Base-by-base conservation (phyloP, 768 basidiomycete genomes). In the Cystobasidium onofrii region DNA sequence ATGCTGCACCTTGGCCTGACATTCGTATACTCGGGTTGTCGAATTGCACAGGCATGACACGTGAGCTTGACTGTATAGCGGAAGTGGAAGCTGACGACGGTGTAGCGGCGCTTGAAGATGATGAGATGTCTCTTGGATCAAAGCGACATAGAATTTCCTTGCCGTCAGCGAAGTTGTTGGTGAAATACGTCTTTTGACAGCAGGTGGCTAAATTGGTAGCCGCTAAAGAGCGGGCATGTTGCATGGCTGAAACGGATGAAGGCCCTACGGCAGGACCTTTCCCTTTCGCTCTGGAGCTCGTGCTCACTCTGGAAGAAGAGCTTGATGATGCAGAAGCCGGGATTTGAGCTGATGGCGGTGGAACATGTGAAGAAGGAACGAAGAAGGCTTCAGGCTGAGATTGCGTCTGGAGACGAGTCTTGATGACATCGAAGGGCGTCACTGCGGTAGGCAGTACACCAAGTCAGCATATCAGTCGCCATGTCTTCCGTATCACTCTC, bases 381-480 rank as follows among this genome's bases (percentile, higher is more conserved):
- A 73, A 73, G 50, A 85, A 83, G n/a, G 88, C 88, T 80, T 71
- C 75, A 66, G 25, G 80, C 75, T 66, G 72, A 76, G 50, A 75
- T 77, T 90, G 92, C 0, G 96, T 98, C 81, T 99, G 96, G 20
- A 99, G 83, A 33, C 96, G 87, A 15, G 95, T 98, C 81, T 98
- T 98, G 77, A 98, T 86, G 69, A 99, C 92, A 82, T 99, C 96
- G 81, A 99, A 99, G 1, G 96, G 96, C 1, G 95, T 98, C 96
- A 99, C 95, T 98, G 80, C 1, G 33, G 25, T 20, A 27, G 71
- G 36, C 2, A 34, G 57, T 39, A 15, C 15, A 6, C 39, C 33
- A 36, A 43, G 70, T 36, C n/a, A 46, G 34, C 31, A 39, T 34
- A 4, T 10, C 6, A n/a, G 31, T 9, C 12, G 25, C 31, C 23